Base-by-base conservation (phyloP, 2,329 filamentous ascomycete species). In the Camillea tinctor region DNA sequence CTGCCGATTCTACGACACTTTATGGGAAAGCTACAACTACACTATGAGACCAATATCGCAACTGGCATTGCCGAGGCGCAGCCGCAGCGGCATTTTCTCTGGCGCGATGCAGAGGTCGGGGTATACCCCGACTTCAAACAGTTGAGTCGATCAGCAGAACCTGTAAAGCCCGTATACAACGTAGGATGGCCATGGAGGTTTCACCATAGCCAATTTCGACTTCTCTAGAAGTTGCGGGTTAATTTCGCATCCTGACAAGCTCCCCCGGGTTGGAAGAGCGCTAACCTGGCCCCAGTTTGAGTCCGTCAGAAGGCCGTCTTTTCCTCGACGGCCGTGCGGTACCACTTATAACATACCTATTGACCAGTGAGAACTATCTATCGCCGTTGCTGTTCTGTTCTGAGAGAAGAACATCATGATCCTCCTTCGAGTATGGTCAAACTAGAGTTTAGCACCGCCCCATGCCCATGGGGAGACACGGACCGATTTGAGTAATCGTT, bases 1-100 rank as follows among this genome's bases (percentile, higher is more conserved):
- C 23, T 60, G 26, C 19, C 22, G 1, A 61, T 65, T 19, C 44
- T 60, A 22, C 26, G 13, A 24, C 54, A 55, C 50, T 6, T n/a
- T n/a, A n/a, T 44, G 13, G 36, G 36, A 44, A n/a, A 44, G 26
- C 26, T 30, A 26, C n/a, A n/a, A 30, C 26, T 40, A 44, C 36
- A n/a, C 36, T 44, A 17, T 44, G 13, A 44, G 6, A 15, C 36
- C 17, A 44, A 44, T 44, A 11, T 44, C 13, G 17, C 36, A n/a
- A 44, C 36, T 44, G 36, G 17, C 17, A 44, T 44, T n/a, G 17
- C 36, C 36, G 36, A 44, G 36, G 11, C 17, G 36, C 36, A 44
- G 36, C n/a, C 36, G 17, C 15, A n/a, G 17, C 36, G 36, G 36
- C 36, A 44, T 17, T 44, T 44, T 44, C 13, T 44, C 36, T 44